Conservation (phyloP, 306 rosid genomes). For the Trichosanthes cucumerina region DNA sequence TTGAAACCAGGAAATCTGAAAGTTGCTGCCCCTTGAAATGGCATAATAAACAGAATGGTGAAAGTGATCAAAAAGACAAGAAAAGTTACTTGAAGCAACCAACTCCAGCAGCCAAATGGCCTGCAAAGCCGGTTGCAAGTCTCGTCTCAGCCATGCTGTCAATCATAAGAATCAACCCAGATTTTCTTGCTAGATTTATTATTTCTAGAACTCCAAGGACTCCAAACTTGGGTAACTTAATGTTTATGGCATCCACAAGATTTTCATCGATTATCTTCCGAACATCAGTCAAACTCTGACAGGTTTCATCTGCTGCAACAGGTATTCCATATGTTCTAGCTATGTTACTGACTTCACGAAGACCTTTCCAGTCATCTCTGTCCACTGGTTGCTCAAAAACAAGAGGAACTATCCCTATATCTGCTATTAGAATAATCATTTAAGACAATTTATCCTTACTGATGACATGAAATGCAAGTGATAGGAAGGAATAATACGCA, state of each 20-base stretch:
- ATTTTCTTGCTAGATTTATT: constrained; percentile 3
- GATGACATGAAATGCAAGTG: not conserved
- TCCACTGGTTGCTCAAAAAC: constrained; percentile 20
- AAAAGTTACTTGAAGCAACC: constrained; percentile 22
- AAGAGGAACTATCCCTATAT: constrained; percentile 13
- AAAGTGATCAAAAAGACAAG: not conserved
- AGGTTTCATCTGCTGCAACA: constrained; percentile 18
- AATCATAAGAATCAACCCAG: constrained; percentile 14
- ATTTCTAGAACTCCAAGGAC: constrained; percentile 12
- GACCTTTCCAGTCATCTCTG: constrained; percentile 20
- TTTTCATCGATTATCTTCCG: not conserved
- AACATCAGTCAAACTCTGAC: constrained; percentile 5
- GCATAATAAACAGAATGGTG: not conserved
- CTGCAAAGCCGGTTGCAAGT: constrained; percentile 21
- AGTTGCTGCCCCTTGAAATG: not conserved
- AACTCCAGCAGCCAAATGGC: constrained; percentile 21
- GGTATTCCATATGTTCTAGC: constrained; percentile 16
- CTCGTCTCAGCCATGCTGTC: constrained; percentile 20
- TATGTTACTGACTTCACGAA: not conserved
- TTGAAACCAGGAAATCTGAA: not conserved
- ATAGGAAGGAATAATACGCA: not conserved
- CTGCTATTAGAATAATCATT: constrained; percentile 4
- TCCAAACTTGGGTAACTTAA: constrained; percentile 18
- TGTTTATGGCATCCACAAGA: constrained; percentile 14
- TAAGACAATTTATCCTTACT: not conserved